These are phyloP conservation scores for Fraxinus baroniana DNA, from an alignment of 305 asterid species.

Conservation along the genomic window DNA sequence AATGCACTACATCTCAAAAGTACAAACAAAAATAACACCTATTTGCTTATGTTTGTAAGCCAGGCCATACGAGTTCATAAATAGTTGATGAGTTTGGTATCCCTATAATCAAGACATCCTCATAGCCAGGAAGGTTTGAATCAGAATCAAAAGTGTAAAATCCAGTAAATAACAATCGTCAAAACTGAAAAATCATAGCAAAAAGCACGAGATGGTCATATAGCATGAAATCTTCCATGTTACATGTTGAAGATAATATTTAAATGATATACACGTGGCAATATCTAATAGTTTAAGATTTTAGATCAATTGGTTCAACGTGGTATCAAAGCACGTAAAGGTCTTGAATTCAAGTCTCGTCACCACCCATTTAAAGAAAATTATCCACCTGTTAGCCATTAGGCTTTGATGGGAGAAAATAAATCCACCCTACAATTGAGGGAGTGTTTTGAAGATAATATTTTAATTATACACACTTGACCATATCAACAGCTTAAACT, in stretches of 20 bases:
- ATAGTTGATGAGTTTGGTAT: not conserved
- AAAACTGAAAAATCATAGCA: conserved; percentile 4
- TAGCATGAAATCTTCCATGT: conserved; percentile 10
- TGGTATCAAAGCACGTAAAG: not conserved
- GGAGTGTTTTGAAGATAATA: not conserved
- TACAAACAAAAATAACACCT: not conserved
- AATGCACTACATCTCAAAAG: not conserved
- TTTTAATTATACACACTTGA: no score
- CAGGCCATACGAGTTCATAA: not conserved
- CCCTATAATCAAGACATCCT: not conserved
- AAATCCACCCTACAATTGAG: not conserved
- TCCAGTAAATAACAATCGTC: conserved; percentile 6
- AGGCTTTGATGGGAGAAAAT: not conserved
- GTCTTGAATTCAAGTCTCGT: not conserved
- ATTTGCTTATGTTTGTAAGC: not conserved
- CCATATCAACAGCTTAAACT: no score
- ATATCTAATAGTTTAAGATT: not conserved
- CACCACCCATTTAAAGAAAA: not conserved
- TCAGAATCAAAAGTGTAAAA: not conserved
- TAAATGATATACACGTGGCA: not conserved
- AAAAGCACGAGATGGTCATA: not conserved
- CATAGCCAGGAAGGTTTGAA: not conserved
- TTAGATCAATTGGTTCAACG: no score
- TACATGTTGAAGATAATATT: not conserved
- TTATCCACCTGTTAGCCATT: no score